A percentile compares a stretch with the other conserved stretches of the same genome.
phyloP scores from a whole-genome alignment of 768 basidiomycete genomes.

The Leucocoprinus birnbaumii region DNA sequence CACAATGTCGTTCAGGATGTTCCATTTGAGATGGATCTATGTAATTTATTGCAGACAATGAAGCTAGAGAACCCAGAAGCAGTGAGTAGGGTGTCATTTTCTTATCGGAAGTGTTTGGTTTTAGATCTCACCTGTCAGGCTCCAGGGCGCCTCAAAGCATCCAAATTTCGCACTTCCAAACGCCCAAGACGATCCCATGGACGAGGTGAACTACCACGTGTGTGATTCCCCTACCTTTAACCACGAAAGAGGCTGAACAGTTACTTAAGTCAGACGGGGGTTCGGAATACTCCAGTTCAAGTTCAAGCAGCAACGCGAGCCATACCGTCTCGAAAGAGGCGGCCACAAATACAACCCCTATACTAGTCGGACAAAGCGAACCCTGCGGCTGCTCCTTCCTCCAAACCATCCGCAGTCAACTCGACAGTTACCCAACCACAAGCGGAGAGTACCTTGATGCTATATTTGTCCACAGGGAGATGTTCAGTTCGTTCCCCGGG shows the following conservation, averaged over 20 bases:
- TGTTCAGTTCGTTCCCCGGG: slow-evolving; percentile 57
- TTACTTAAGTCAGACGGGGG: slow-evolving; percentile 37
- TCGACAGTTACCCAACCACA: slow-evolving; percentile 55
- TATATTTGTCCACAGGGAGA: slow-evolving; percentile 76
- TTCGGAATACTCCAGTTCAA: slow-evolving; percentile 43
- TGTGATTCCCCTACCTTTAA: slow-evolving; percentile 9
- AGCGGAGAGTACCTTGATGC: slow-evolving; percentile 76
- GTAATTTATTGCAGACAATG: slow-evolving; percentile 50
- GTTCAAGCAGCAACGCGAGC: slow-evolving; percentile 21
- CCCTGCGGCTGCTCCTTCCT: slow-evolving; percentile 61
- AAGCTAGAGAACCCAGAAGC: slow-evolving; percentile 34
- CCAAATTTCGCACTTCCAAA: slow-evolving; percentile 11
- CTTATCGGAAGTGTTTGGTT: neutral
- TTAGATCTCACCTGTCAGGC: slow-evolving; percentile 25
- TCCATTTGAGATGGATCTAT: slow-evolving; percentile 44
- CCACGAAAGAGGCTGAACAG: neutral
- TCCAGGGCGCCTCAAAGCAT: slow-evolving; percentile 37
- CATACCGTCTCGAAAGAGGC: neutral
- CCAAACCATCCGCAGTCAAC: slow-evolving; percentile 53
- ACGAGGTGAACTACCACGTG: slow-evolving; percentile 44
- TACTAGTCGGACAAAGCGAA: slow-evolving; percentile 19
- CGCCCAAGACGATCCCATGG: slow-evolving; percentile 44
- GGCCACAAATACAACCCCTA: slow-evolving; percentile 1
- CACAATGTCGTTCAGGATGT: neutral
- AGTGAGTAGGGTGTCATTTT: slow-evolving; percentile 19